Base-by-base conservation (phyloP, 805 yeast genomes). In the Metschnikowia lochheadii region DNA sequence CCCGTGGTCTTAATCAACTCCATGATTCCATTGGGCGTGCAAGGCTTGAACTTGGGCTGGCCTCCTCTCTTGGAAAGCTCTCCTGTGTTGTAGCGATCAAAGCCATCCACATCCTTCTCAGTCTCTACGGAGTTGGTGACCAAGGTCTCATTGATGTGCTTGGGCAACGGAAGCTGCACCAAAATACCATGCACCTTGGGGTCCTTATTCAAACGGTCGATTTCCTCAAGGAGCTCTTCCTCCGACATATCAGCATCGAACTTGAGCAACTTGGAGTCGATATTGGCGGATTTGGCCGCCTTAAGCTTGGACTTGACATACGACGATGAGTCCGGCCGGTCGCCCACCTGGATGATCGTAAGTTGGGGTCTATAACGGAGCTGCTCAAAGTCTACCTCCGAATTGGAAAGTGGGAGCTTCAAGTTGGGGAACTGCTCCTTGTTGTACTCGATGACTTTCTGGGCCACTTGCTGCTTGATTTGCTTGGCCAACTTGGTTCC, bases 11-110 rank as follows among this genome's bases (percentile, higher is more conserved):
- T 81, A 62, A 92, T 76, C 62, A 92, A 73, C 62, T 83, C 86
- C 75, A 92, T 84, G 61, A 90, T 82, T 51, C 99, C 99, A 70
- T 85, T 83, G 49, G 99, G 99, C 29, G 99, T 92, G 73, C 98
- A 92, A 34, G 99, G 98, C 56, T 85, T 77, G 69, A 89, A 91
- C 53, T 74, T 70, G 32, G 97, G 96, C 35, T 73, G 65, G 20
- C 97, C 97, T 48, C 89, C 89, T 58, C 87, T 83, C 69, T 90
- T 89, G 59, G 91, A 81, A 52, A 92, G 78, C 64, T 92, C 97
- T 53, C 97, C 98, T 50, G 89, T 83, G 67, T 94, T 94, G 61
- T 76, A 78, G 49, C 90, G 83, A 40, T 91, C 94, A 63, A 92
- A 94, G 1, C 99, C 99, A 67, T 92, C 99, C 43, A 94, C 96